Evolutionary conservation across 2,329 filamentous ascomycete genomes (phyloP), one percentile per base, ranked within the genome.

Genomic region (Geosmithia putterillii): DNA sequence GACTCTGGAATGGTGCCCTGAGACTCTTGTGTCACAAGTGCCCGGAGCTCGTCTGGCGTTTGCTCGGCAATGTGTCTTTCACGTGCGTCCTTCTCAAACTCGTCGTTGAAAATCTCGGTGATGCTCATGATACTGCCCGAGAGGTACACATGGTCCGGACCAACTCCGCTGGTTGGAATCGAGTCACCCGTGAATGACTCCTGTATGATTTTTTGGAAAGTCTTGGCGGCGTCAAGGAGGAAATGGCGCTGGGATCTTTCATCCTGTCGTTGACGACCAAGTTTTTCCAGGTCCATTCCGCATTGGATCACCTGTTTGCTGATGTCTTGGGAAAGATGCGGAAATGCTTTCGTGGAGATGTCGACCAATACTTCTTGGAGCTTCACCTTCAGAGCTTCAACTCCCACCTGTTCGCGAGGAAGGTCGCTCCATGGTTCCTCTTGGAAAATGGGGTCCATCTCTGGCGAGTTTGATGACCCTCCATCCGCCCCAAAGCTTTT

Each of bases 381-480:
- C 0, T 62, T 58, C 0, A 7, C 12, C 18, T 57, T 60, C 12
- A 73, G 52, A 0, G 62, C 56, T 0, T 42, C 46, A 1, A 65
- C 59, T 0, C 68, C 68, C 0, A 61, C 43, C 0, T 57, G 53
- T 0, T 59, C 56, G 10, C 0, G 36, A 0, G 51, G 46, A 0
- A 63, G 50, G 48, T 3, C n/a, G 69, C 68, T 73, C 0, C 62
- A 62, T 0, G 48, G 40, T 0, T 53, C 14, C 0, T 43, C 17
- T 39, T 71, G 71, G 45, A 73, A 69, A 0, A 25, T 42, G 1
- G 44, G 52, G 46, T 71, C 69, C 0, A 52, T 60, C 1, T 63
- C 48, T 1, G 52, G 44, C 0, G 64, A n/a, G n/a, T n/a, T n/a
- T n/a, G n/a, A n/a, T n/a, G n/a, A n/a, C n/a, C n/a, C n/a, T n/a